Conservation (phyloP, 495 filamentous ascomycete genomes). For the Penicillium fimorum region DNA sequence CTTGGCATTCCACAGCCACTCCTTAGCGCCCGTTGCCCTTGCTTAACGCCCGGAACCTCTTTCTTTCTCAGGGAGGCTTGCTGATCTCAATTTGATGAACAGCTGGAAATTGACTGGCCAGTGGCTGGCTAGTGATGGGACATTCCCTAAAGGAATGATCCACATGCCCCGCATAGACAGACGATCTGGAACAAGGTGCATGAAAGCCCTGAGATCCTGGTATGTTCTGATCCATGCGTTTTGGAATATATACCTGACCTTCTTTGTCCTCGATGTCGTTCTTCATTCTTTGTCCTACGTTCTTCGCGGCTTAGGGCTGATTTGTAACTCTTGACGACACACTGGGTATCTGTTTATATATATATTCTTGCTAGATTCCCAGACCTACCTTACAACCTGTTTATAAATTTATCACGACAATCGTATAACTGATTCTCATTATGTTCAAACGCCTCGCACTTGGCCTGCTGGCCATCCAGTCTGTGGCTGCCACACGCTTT, state of each 20-base stretch:
- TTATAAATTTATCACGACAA: background rate
- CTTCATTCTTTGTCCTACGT: background rate
- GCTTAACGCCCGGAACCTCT: background rate
- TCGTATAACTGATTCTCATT: background rate
- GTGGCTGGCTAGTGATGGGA: background rate
- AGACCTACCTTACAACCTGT: background rate
- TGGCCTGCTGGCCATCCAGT: slow-evolving; percentile 36
- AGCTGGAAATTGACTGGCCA: background rate
- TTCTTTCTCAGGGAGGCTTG: background rate
- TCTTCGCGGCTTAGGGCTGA: slow-evolving; percentile 2
- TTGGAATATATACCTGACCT: slow-evolving; percentile 3
- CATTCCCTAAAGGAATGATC: slow-evolving; percentile 12
- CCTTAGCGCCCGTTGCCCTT: background rate
- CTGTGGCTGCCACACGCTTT: slow-evolving; percentile 30
- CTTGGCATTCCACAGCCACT: slow-evolving; percentile 2
- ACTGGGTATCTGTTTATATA: background rate
- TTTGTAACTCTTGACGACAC: background rate
- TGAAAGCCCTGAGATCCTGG: slow-evolving; percentile 3
- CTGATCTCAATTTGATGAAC: background rate
- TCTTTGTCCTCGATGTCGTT: background rate
- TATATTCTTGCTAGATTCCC: slow-evolving; percentile 2
- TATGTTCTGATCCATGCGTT: slow-evolving; percentile 6
- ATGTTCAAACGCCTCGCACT: slow-evolving; percentile 34
- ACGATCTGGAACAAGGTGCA: background rate
- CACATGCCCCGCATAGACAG: slow-evolving; percentile 10